Percentiles rank a stretch among this genome's conserved stretches.
phyloP scores from a whole-genome alignment of 2,329 filamentous ascomycete species.

The Capronia coronata region DNA sequence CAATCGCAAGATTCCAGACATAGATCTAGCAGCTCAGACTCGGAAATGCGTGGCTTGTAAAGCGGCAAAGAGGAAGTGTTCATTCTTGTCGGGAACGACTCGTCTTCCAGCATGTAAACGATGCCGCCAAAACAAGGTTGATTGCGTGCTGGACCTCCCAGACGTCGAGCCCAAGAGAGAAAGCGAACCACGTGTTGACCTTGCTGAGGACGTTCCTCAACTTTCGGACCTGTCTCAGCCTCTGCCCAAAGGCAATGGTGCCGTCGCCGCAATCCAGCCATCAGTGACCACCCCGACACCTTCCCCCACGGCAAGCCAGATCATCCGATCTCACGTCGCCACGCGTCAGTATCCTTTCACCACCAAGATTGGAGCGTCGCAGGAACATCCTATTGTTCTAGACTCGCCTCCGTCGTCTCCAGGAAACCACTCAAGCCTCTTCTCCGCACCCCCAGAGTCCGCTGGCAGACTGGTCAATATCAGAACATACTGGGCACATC shows the following conservation, averaged over 20 bases:
- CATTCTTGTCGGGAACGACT: neutral
- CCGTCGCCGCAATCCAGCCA: neutral
- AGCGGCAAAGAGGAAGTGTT: constrained; percentile 3
- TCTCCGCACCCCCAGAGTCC: neutral
- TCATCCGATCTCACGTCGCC: neutral
- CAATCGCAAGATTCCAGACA: neutral
- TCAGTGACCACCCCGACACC: neutral
- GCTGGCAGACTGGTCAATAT: constrained; percentile 9
- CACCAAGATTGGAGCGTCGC: constrained; percentile 1
- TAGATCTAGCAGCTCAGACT: neutral
- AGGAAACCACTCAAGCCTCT: neutral
- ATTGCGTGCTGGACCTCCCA: neutral
- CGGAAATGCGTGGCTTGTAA: neutral
- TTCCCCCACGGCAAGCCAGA: neutral
- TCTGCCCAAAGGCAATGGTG: neutral
- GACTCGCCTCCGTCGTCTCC: constrained; percentile 11
- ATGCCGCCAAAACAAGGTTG: neutral
- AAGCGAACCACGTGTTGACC: too few relatives aligned
- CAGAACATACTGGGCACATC: constrained; percentile 26
- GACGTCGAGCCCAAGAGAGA: neutral
- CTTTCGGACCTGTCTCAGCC: neutral
- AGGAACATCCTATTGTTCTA: constrained; percentile 10
- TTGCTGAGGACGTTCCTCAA: neutral
- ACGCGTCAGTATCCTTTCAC: neutral
- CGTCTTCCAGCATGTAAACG: neutral